These are phyloP conservation scores for Colletotrichum falcatum DNA, from an alignment of 2,329 filamentous ascomycete genomes.

Conservation along the genomic window DNA sequence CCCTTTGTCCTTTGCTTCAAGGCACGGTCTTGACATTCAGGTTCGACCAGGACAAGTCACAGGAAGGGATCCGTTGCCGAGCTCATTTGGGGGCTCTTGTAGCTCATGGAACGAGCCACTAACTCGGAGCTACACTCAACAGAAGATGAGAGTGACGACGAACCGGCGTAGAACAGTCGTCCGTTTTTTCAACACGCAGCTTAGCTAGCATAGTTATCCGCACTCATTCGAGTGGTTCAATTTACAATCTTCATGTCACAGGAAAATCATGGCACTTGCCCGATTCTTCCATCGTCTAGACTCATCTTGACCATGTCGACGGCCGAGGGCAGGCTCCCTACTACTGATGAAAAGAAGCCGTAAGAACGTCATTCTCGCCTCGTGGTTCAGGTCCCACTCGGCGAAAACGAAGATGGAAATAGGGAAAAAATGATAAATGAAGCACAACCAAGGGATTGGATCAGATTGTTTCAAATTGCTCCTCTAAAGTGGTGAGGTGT, in stretches of 20 bases:
- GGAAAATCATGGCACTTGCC: neutral
- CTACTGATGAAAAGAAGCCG: neutral
- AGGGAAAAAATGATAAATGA: neutral
- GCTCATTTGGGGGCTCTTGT: neutral
- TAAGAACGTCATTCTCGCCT: neutral
- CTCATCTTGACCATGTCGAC: too few relatives aligned
- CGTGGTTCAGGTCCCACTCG: too few relatives aligned
- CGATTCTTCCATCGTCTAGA: neutral
- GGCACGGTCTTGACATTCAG: neutral
- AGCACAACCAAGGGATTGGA: slow-evolving; percentile 56
- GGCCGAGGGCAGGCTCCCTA: too few relatives aligned
- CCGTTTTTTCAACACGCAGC: neutral
- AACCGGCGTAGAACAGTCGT: neutral
- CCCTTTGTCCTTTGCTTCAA: neutral
- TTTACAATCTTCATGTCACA: neutral
- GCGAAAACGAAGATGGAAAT: neutral
- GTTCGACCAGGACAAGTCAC: neutral
- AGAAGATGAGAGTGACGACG: too few relatives aligned
- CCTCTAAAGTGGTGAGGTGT: slow-evolving; percentile 72
- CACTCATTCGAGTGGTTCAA: neutral
- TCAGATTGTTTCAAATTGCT: slow-evolving; percentile 75
- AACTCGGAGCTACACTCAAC: too few relatives aligned
- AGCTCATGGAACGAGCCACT: too few relatives aligned
- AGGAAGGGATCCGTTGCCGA: neutral
- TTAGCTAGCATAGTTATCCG: too few relatives aligned